phyloP scores from a whole-genome alignment of 768 basidiomycete genomes.

The Daedalea quercina region DNA sequence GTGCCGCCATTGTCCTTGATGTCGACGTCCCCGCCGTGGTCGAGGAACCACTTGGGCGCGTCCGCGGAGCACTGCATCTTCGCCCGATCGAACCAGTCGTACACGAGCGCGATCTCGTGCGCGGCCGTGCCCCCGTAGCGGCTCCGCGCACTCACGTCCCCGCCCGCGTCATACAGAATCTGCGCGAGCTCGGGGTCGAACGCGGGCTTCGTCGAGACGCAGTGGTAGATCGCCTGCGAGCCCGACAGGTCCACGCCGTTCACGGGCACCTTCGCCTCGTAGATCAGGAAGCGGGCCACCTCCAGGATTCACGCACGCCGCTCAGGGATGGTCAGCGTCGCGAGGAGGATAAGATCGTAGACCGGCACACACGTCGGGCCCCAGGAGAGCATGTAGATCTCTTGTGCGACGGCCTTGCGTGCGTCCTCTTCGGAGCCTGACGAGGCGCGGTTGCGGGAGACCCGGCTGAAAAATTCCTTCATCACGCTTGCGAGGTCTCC shows the following conservation, averaged over 20 bases:
- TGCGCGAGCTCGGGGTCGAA: constrained; percentile 36
- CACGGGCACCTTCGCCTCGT: constrained; percentile 28
- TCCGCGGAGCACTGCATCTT: constrained; percentile 19
- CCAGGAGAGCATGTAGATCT: constrained; percentile 30
- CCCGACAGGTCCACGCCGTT: constrained; percentile 35
- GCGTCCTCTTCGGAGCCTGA: constrained; percentile 7
- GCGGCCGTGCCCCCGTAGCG: constrained; percentile 34
- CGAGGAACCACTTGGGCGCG: constrained; percentile 33
- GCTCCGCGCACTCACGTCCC: constrained; percentile 33
- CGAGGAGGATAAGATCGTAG: constrained; percentile 31
- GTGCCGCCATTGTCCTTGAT: constrained; percentile 31
- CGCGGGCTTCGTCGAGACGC: constrained; percentile 34
- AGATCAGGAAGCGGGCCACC: constrained; percentile 29
- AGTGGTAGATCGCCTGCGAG: constrained; percentile 33
- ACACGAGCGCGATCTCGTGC: constrained; percentile 32
- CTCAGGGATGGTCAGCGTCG: constrained; percentile 21
- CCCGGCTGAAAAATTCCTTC: constrained; percentile 20
- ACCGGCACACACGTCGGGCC: constrained; percentile 34
- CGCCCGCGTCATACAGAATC: constrained; percentile 35
- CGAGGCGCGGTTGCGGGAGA: constrained; percentile 6
- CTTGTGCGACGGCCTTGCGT: constrained; percentile 18
- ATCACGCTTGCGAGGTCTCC: constrained; percentile 23
- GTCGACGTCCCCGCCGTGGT: constrained; percentile 33
- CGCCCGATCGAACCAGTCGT: constrained; percentile 12
- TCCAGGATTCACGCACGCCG: constrained; percentile 19